Evolutionary conservation across 176 grass and related monocot species (phyloP), one percentile per base, ranked within the genome.

Genomic region (Oryza punctata): DNA sequence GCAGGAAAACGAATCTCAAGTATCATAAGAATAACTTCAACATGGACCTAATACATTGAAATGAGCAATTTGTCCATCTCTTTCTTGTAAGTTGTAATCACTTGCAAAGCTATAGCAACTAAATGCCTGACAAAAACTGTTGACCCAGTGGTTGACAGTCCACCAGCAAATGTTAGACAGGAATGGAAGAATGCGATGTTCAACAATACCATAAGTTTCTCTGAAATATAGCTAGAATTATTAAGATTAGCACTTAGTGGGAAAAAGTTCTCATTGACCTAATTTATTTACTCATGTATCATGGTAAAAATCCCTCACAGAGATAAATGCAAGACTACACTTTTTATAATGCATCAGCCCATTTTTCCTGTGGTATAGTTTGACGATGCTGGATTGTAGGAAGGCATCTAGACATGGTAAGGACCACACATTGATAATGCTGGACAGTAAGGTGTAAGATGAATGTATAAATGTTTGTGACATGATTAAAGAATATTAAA

Each of bases 41-140:
- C 70, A 70, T 81, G 18, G 61, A 63, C 27, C 26, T 41, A 60
- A 54, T 67, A 24, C 78, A 71, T 57, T 67, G 12, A 57, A 52
- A 81, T 8, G 10, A 70, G 41, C 71, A 57, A 77, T 35, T 15
- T 45, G 26, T 45, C 2, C 67, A 4, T 73, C 32, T 71, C 67
- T 72, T 12, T 82, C 72, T 59, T 11, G 12, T 30, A 75, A 49
- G 81, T 30, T 13, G 7, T 71, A 65, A 35, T 77, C 25, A 12
- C 67, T 45, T 24, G 35, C 83, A 86, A 27, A 82, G 67, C 68
- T 66, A 12, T 45, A 61, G 45, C 78, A 78, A 67, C 72, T 90
- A 83, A 83, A 90, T 69, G 61, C 37, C 3, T 78, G 67, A 59
- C 33, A 81, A 67, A 63, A 70, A 75, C 73, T 89, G 66, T 66